Conservation (phyloP, 2,329 filamentous ascomycete species). For the Verticillium nubilum region DNA sequence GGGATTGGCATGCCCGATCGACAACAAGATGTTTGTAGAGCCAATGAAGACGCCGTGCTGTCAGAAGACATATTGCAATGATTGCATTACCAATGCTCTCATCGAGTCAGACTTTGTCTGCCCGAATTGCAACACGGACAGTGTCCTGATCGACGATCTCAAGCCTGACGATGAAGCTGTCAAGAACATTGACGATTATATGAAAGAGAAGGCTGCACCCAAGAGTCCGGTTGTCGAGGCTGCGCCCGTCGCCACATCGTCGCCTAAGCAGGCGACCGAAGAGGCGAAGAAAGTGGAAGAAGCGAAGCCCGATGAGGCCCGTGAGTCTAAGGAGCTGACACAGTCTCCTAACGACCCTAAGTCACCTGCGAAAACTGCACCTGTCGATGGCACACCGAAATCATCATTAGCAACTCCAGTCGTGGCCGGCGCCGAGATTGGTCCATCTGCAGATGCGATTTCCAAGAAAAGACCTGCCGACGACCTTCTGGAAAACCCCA, state of each 20-base stretch:
- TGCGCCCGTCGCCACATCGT: constrained; percentile 20
- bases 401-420: constrained; percentile 19
- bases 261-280: constrained; percentile 19
- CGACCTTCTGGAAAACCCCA: constrained; percentile 59
- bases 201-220: constrained; percentile 52
- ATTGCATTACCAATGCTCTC: constrained; percentile 98
- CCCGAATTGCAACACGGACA: constrained; percentile 84
- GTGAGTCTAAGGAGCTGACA: constrained; percentile 16
- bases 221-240: constrained; percentile 37
- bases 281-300: constrained; percentile 6
- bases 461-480: constrained; percentile 81
- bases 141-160: constrained; percentile 89
- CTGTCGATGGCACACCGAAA: constrained; percentile 29
- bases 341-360: constrained; percentile 5
- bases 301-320: constrained; percentile 13
- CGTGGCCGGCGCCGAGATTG: constrained; percentile 16
- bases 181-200: constrained; percentile 71
- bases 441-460: constrained; percentile 20
- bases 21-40: constrained; percentile 97
- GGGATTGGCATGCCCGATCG: constrained; percentile 88
- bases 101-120: constrained; percentile 98
- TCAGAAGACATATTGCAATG: constrained; percentile 96
- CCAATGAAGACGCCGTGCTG: constrained; percentile 99
- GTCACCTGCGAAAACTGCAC: constrained; percentile 23
- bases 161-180: constrained; percentile 73